Evolutionary conservation across 2,329 filamentous ascomycete genomes (phyloP).

Genomic region (Leptographium wingfieldii): DNA sequence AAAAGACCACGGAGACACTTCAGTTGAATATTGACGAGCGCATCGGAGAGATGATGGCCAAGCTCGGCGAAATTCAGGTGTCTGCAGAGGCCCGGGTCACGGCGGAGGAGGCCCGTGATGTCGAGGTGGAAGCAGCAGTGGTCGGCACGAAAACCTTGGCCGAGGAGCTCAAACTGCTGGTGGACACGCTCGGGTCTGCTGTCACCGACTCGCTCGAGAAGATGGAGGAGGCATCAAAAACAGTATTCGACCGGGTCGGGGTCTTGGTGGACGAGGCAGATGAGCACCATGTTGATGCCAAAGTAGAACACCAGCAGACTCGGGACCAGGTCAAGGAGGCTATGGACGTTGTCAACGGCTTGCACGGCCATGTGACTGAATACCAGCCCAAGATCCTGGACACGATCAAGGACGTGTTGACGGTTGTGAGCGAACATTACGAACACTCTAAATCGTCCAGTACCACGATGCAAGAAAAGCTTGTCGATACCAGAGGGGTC

Average conservation of each 20-base stretch:
- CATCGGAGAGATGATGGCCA: slow-evolving; percentile 65
- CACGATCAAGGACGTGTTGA: slow-evolving; percentile 72
- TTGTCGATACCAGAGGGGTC: slow-evolving; percentile 48
- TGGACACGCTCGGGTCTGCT: slow-evolving; percentile 71
- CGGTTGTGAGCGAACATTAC: slow-evolving; percentile 73
- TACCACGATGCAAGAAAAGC: slow-evolving; percentile 41
- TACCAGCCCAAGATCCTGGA: slow-evolving; percentile 82
- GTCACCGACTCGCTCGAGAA: slow-evolving; percentile 77
- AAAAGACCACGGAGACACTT: slow-evolving; percentile 41
- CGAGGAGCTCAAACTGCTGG: slow-evolving; percentile 75
- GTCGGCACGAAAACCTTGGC: slow-evolving; percentile 64
- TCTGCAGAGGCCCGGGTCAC: slow-evolving; percentile 62
- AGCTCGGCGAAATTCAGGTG: slow-evolving; percentile 76
- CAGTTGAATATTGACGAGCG: slow-evolving; percentile 48
- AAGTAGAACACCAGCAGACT: slow-evolving; percentile 70
- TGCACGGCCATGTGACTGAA: slow-evolving; percentile 70
- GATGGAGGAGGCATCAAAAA: slow-evolving; percentile 76
- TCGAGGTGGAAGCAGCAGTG: slow-evolving; percentile 61
- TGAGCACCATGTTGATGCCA: slow-evolving; percentile 59
- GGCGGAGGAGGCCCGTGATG: slow-evolving; percentile 59
- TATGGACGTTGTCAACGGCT: slow-evolving; percentile 55
- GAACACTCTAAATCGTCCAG: slow-evolving; percentile 67
- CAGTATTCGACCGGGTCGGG: slow-evolving; percentile 72
- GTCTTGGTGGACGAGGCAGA: slow-evolving; percentile 65
- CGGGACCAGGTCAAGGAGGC: slow-evolving; percentile 70